These are phyloP conservation scores for Cladosporium sphaerospermum DNA, from an alignment of 2,329 filamentous ascomycete species.

Conservation along the genomic window DNA sequence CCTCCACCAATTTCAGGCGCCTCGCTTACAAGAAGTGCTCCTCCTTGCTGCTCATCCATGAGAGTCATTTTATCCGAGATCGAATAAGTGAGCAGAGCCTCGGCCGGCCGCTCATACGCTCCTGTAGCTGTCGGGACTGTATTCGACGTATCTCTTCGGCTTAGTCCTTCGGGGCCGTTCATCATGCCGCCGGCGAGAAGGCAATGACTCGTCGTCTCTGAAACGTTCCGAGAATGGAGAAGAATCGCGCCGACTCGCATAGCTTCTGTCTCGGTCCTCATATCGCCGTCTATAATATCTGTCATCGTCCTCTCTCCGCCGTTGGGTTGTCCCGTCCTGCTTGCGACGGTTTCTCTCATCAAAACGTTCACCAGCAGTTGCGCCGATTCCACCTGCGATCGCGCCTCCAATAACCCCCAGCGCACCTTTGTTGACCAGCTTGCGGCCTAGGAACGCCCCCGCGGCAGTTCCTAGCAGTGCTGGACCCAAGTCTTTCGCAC, in stretches of 20 bases:
- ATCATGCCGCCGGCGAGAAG: slow-evolving; percentile 40
- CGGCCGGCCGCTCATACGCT: background rate
- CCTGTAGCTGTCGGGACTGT: slow-evolving; percentile 3
- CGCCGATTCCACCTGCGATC: slow-evolving; percentile 9
- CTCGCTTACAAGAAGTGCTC: no score
- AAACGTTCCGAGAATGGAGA: background rate
- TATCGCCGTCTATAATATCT: background rate
- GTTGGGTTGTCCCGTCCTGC: background rate
- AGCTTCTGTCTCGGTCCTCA: background rate
- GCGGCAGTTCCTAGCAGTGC: slow-evolving; percentile 7
- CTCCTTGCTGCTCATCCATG: no score
- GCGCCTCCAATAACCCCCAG: slow-evolving; percentile 10
- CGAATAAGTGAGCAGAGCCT: no score
- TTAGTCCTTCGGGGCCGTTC: slow-evolving; percentile 39
- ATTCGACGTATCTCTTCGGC: slow-evolving; percentile 8
- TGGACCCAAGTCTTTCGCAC: background rate
- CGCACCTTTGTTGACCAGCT: slow-evolving; percentile 8
- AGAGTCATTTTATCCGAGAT: no score
- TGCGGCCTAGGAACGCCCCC: slow-evolving; percentile 6
- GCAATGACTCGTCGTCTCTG: slow-evolving; percentile 19
- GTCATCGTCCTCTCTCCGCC: background rate
- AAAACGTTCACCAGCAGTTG: slow-evolving; percentile 7
- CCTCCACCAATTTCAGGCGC: no score
- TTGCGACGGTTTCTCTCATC: slow-evolving; percentile 2
- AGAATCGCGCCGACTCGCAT: background rate